Base-by-base conservation (phyloP, 1,139 yeast species). In the Trichomonascaceae sp. region DNA sequence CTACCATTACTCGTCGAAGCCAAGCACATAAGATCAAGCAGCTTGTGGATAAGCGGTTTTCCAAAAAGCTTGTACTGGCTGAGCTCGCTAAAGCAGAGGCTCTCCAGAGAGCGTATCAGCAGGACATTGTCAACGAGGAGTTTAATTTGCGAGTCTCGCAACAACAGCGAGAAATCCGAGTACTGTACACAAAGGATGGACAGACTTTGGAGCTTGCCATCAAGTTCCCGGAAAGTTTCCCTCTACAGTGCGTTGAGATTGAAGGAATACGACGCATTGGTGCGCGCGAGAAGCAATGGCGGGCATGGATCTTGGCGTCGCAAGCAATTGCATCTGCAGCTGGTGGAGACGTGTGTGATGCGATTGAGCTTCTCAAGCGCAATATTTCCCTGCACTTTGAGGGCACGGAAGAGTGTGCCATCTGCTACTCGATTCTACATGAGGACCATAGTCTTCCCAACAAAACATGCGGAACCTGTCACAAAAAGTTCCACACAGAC, bases 391-490 rank as follows among this genome's bases (percentile, higher is more conserved):
- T 81, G 40, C 93, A 87, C 52, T 87, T 87, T 37, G 59, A 58
- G 27, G 96, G 96, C 0, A 85, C 84, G 45, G 95, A 84, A 47
- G 97, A 89, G 42, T 89, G 99, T 66, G 93, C 97, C 4, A 85
- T 89, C 50, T 89, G 99, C 56, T 89, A 87, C 54, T 77, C 93
- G 3, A 78, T 87, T 43, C 64, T 85, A 43, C 94, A 87, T 51
- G 89, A 81, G 45, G 96, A 87, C 50, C 80, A 81, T 50, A 78
- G 95, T 3, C 67, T 89, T 40, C 98, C 99, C 4, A 74, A 84
- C 26, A 87, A 85, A 59, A 70, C 69, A 4, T 89, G 99, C 59
- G 66, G 78, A 11, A 85, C 95, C 0, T 89, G 99, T 65, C 74
- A 74, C 50, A 87, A 92, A 62, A 82, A 79, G 56, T 89, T 87